These are phyloP conservation scores for Backusella luteola DNA, from an alignment of 192 early-diverging fungal genomes.

Conservation along the genomic window DNA sequence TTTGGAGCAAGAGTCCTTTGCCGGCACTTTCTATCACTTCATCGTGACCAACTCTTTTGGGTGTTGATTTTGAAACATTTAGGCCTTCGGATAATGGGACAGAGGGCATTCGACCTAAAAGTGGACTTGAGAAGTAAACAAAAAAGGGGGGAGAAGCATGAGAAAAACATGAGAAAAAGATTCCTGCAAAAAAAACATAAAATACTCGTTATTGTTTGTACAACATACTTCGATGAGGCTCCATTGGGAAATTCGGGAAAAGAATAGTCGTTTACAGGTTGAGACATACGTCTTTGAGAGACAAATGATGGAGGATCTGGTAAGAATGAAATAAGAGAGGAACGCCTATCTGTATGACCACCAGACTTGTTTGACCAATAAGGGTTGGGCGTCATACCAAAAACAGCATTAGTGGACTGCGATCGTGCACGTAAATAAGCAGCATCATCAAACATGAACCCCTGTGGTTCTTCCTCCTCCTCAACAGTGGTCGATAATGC, in stretches of 20 bases:
- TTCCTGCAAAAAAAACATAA: not conserved
- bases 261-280: not conserved
- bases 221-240: not conserved
- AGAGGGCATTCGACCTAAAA: not conserved
- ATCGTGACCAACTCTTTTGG: not conserved
- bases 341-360: not conserved
- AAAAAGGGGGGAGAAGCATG: not conserved
- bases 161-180: not conserved
- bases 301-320: slow-evolving; percentile 55
- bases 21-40: not conserved
- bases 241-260: slow-evolving; percentile 12
- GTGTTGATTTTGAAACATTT: not conserved
- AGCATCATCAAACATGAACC: not conserved
- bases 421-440: slow-evolving; percentile 7
- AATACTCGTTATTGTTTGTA: not conserved
- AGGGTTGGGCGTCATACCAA: not conserved
- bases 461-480: not conserved
- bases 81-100: not conserved
- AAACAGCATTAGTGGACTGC: slow-evolving; percentile 2
- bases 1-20: slow-evolving; percentile 36
- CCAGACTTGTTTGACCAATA: not conserved
- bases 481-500: slow-evolving; percentile 9
- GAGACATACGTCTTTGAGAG: slow-evolving; percentile 42
- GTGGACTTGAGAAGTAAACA: not conserved
- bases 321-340: slow-evolving; percentile 10